Conservation (phyloP, 2,329 filamentous ascomycete species). For the Sclerotinia nivalis region DNA sequence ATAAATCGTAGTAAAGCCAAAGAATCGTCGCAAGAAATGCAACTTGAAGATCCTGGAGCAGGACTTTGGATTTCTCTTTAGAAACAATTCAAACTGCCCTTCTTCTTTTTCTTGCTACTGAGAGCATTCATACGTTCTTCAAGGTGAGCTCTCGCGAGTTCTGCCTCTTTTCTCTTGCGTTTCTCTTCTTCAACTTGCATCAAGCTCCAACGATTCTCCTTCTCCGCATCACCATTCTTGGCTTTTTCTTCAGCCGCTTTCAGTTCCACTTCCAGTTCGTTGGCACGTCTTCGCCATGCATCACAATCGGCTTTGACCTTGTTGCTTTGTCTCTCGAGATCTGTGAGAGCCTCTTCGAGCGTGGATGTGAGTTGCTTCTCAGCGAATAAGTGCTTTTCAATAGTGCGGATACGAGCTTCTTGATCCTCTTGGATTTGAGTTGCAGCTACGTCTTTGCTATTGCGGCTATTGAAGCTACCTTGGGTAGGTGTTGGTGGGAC, state of each 20-base stretch:
- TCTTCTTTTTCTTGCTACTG: conserved; percentile 73
- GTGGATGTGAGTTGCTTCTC: conserved; percentile 96
- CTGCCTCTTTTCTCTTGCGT: conserved; percentile 85
- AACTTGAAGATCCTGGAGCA: background rate
- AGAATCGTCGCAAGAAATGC: background rate
- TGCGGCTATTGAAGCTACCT: conserved; percentile 53
- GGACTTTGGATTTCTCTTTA: conserved; percentile 29
- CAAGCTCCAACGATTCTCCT: conserved; percentile 63
- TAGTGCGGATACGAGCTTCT: conserved; percentile 89
- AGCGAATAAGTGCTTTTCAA: conserved; percentile 93
- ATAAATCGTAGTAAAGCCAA: conserved; percentile 1
- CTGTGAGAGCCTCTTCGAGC: conserved; percentile 90
- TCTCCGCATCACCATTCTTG: conserved; percentile 39
- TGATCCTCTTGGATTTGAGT: conserved; percentile 90
- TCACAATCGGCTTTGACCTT: conserved; percentile 91
- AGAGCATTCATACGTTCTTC: conserved; percentile 94
- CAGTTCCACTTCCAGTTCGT: conserved; percentile 47
- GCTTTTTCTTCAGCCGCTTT: conserved; percentile 56
- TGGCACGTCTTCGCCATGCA: conserved; percentile 83
- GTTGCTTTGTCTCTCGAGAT: conserved; percentile 88
- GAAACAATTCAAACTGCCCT: conserved; percentile 95
- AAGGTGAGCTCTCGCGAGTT: conserved; percentile 82
- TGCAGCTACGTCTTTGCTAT: conserved; percentile 75
- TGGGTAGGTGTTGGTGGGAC: conserved; percentile 54
- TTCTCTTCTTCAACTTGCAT: conserved; percentile 96